phyloP scores from a whole-genome alignment of 106 monocot genomes.

The Dactylorhiza incarnata region DNA sequence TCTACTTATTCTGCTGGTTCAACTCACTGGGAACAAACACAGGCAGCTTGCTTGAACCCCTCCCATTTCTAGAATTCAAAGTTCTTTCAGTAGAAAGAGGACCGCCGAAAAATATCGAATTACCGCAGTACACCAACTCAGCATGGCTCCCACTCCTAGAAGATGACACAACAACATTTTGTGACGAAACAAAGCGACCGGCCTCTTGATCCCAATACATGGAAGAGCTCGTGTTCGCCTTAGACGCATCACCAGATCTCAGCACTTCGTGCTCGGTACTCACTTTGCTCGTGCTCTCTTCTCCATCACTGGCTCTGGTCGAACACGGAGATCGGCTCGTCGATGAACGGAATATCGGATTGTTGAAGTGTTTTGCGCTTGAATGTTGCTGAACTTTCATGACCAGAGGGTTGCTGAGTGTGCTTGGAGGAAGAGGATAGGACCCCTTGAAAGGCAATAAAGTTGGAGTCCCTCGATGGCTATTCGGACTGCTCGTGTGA shows the following conservation, averaged over 20 bases:
- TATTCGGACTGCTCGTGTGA: conserved; percentile 29
- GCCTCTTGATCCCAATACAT: conserved; percentile 48
- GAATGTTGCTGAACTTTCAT: conserved; percentile 9
- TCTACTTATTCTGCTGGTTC: conserved; percentile 12
- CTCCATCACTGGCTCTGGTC: conserved; percentile 13
- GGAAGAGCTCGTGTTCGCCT: conserved; percentile 6
- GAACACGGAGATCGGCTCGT: conserved; percentile 35
- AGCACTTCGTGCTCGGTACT: too few species aligned
- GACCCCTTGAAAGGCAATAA: conserved; percentile 30
- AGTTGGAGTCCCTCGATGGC: conserved; percentile 9
- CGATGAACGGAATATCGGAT: conserved; percentile 50
- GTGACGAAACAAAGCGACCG: conserved; percentile 32
- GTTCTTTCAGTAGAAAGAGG: conserved; percentile 26
- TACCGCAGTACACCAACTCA: conserved; percentile 32
- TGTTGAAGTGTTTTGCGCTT: conserved; percentile 32
- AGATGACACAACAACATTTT: conserved; percentile 14
- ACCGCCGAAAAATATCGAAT: conserved; percentile 54
- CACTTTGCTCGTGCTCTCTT: conserved; percentile 7
- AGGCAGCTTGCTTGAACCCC: too few species aligned
- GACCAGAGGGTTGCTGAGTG: conserved; percentile 25
- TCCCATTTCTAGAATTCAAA: conserved; percentile 15
- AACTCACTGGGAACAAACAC: too few species aligned
- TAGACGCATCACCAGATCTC: not conserved
- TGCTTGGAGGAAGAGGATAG: conserved; percentile 23
- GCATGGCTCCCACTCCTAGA: conserved; percentile 9